These are phyloP conservation scores for Ganoderma sp. DNA, from an alignment of 1,284 basidiomycete genomes.

Conservation along the genomic window DNA sequence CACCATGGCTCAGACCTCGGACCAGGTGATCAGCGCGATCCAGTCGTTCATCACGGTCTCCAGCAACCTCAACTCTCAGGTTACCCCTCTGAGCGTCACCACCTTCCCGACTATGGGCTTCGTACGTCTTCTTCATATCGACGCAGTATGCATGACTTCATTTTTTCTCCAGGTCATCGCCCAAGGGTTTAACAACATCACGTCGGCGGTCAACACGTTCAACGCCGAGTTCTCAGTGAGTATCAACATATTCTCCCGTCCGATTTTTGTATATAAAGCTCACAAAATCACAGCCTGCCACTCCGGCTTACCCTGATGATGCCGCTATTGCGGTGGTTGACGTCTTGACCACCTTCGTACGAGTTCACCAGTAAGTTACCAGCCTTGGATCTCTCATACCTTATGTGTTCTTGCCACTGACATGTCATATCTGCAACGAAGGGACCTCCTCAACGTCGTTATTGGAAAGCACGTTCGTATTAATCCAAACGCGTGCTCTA, in stretches of 20 bases:
- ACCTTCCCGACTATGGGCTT: background rate
- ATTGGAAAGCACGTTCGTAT: slow-evolving; percentile 7
- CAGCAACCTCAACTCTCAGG: background rate
- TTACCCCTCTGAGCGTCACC: background rate
- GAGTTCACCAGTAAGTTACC: slow-evolving; percentile 1
- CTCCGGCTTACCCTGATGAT: background rate
- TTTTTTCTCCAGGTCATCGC: background rate
- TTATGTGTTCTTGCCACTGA: background rate
- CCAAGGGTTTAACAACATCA: slow-evolving; percentile 2
- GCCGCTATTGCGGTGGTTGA: background rate
- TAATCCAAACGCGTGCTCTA: too few relatives aligned
- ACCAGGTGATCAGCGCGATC: slow-evolving; percentile 1
- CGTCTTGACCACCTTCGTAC: slow-evolving; percentile 6
- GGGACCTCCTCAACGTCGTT: background rate
- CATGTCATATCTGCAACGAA: background rate
- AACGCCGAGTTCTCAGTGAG: slow-evolving; percentile 3
- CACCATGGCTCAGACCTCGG: slow-evolving; percentile 5
- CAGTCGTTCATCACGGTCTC: background rate
- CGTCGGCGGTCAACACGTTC: background rate
- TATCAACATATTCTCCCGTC: too few relatives aligned
- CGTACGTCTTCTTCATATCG: background rate
- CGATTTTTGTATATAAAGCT: background rate
- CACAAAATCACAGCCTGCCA: background rate
- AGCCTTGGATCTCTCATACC: background rate
- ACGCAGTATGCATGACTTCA: background rate